phyloP scores from a whole-genome alignment of 352 stramenopile genomes.

The Pythium brachiatum region DNA sequence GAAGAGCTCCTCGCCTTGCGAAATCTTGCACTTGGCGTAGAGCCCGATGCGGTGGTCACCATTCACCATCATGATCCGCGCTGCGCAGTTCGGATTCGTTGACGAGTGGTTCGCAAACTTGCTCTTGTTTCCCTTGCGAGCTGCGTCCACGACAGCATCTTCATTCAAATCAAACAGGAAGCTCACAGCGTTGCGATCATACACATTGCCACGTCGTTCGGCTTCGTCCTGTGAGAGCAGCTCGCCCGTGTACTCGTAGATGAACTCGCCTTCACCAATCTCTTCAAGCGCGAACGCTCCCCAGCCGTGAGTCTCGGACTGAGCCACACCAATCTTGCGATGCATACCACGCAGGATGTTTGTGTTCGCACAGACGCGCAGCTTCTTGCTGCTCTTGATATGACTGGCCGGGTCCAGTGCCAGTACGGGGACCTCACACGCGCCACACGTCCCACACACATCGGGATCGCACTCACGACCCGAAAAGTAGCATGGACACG shows the following conservation, averaged over 20 bases:
- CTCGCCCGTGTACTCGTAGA: conserved; percentile 91
- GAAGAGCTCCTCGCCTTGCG: conserved; percentile 80
- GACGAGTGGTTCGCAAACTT: conserved; percentile 92
- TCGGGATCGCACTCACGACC: conserved; percentile 74
- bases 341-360: conserved; percentile 64
- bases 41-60: conserved; percentile 93
- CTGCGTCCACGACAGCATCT: conserved; percentile 92
- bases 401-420: conserved; percentile 32
- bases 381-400: conserved; percentile 26
- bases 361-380: conserved; percentile 65
- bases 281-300: conserved; percentile 61
- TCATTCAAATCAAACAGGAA: conserved; percentile 96
- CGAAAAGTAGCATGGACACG: conserved; percentile 72
- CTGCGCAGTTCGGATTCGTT: conserved; percentile 74
- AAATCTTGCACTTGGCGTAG: conserved; percentile 90
- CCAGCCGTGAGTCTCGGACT: conserved; percentile 73
- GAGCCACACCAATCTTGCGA: conserved; percentile 47
- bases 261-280: conserved; percentile 59
- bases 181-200: conserved; percentile 87
- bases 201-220: conserved; percentile 84
- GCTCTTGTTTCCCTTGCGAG: conserved; percentile 94
- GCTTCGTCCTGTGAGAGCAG: conserved; percentile 88
- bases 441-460: conserved; percentile 59
- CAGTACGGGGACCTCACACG: conserved; percentile 58
- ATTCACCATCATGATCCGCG: conserved; percentile 89